Conservation (phyloP, 106 monocot species). For the Dendrobium officinale region DNA sequence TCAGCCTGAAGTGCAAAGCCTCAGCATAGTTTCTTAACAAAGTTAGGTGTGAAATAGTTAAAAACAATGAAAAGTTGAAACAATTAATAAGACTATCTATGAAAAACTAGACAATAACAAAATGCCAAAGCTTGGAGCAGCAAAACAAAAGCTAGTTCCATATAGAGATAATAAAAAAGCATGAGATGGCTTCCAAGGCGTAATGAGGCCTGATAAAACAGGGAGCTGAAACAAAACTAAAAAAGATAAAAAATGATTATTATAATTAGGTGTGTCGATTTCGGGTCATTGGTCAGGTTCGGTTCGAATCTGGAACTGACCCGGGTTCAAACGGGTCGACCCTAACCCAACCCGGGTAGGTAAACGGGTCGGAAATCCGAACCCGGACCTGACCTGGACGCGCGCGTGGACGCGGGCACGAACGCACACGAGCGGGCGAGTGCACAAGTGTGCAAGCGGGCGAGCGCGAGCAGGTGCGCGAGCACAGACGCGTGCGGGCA, state of each 20-base stretch:
- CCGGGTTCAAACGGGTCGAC: too few relatives aligned
- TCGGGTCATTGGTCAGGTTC: too few relatives aligned
- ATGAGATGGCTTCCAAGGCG: neutral
- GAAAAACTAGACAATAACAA: neutral
- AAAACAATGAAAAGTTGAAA: neutral
- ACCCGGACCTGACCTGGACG: too few relatives aligned
- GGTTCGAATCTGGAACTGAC: too few relatives aligned
- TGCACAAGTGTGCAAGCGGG: too few relatives aligned
- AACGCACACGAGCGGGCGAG: too few relatives aligned
- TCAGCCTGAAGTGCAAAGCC: constrained; percentile 46
- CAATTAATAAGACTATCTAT: neutral
- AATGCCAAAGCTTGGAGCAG: neutral
- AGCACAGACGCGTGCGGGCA: too few relatives aligned
- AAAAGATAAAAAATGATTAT: neutral
- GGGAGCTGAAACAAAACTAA: neutral
- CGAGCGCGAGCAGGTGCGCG: too few relatives aligned
- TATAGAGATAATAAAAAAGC: neutral
- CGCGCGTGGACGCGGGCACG: too few relatives aligned
- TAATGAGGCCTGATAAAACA: neutral
- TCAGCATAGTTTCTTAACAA: neutral
- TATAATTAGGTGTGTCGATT: neutral
- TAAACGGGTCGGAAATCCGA: too few relatives aligned
- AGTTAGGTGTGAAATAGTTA: neutral
- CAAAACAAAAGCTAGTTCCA: neutral
- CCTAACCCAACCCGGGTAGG: too few relatives aligned